Percentiles rank a stretch among this genome's conserved stretches.
phyloP scores from a whole-genome alignment of 1,284 basidiomycete species.

The Farysia itapuensis region DNA sequence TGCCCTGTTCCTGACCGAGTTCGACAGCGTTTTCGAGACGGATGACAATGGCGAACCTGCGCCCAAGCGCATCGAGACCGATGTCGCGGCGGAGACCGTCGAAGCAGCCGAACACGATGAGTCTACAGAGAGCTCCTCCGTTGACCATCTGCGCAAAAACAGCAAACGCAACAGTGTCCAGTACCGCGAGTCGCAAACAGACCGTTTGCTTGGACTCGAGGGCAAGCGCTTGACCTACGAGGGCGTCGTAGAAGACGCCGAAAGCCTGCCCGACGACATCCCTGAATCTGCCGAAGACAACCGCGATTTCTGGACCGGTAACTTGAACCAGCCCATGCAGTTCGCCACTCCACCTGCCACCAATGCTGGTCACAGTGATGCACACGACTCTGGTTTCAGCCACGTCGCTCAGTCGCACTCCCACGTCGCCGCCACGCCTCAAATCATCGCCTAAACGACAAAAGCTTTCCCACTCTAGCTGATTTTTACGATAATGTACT shows the following conservation, averaged over 20 bases:
- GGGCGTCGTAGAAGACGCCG: slow-evolving; percentile 23
- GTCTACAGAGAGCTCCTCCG: background rate
- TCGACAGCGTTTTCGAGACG: slow-evolving; percentile 50
- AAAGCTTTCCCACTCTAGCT: too few relatives aligned
- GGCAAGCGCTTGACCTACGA: slow-evolving; percentile 21
- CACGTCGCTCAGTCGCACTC: too few relatives aligned
- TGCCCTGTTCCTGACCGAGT: slow-evolving; percentile 52
- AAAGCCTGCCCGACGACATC: slow-evolving; percentile 15
- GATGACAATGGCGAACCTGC: slow-evolving; percentile 47
- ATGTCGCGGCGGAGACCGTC: background rate
- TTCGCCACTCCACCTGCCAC: too few relatives aligned
- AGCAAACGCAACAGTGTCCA: slow-evolving; percentile 36
- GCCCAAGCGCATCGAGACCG: slow-evolving; percentile 34
- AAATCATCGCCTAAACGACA: too few relatives aligned
- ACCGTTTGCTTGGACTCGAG: slow-evolving; percentile 35
- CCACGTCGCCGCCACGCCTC: too few relatives aligned
- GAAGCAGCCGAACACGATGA: background rate
- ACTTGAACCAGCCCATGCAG: background rate
- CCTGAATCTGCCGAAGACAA: background rate
- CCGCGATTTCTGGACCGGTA: background rate
- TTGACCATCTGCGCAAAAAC: background rate
- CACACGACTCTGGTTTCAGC: too few relatives aligned
- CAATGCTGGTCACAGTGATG: too few relatives aligned
- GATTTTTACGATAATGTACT: too few relatives aligned
- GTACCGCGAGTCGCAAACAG: slow-evolving; percentile 31